Base-by-base conservation (phyloP, 352 stramenopile genomes). In the Blastocystis sp. region DNA sequence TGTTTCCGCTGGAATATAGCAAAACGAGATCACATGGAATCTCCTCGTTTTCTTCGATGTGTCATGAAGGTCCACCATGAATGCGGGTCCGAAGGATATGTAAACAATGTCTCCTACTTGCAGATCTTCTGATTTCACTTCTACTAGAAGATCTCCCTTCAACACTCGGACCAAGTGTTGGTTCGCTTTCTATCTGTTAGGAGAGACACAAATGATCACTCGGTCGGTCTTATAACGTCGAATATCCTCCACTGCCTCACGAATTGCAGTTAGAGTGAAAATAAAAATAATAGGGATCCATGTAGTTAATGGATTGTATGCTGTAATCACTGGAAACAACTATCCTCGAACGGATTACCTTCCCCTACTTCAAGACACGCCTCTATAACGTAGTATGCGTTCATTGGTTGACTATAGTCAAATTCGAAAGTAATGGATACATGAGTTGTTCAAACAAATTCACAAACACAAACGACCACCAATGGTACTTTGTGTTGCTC, bases 241-340 rank as follows among this genome's bases (percentile, higher is more conserved):
- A 59, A 92, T 92, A 89, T 97, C 94, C 89, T 97, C 94, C 1
- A 95, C 90, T 55, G 94, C 91, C 0, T 93, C 93, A 87, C 96
- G 95, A 4, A 97, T 92, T 15, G 90, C 93, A 70, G 95, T 93
- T 18, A 97, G 92, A 43, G 92, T 92, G 87, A 97, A 94, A 80
- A 97, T 96, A 55, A 97, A 96, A 39, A 94, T 76, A 43, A 97
- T 91, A 37, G 94, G 94, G 3, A 94, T 93, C 26, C 96, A 90
- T 20, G 94, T 96, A 2, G 94, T 95, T 11, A 73, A 45, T n/a
- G 94, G 94, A 56, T 94, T 93, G n/a, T 93, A 93, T 45, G 91
- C 92, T 8, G 94, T 96, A 91, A 96, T 80, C 18, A 80, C 45
- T 11, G 70, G 70, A 64, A 80, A 63, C n/a, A 80, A 64, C 70